phyloP scores from a whole-genome alignment of 2,329 filamentous ascomycete genomes.

The Fusarium verticillioides region DNA sequence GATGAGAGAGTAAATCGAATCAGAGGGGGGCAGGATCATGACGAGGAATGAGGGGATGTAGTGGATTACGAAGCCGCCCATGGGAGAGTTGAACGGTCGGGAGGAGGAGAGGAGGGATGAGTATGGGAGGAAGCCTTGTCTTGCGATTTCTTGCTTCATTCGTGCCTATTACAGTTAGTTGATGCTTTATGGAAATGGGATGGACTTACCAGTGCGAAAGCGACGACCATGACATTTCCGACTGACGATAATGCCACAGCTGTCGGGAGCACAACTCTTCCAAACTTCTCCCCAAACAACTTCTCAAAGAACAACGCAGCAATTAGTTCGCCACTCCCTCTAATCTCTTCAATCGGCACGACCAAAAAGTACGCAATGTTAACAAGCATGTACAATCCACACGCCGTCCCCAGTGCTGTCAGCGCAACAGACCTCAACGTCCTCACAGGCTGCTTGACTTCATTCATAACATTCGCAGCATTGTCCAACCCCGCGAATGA shows the following conservation, averaged over 20 bases:
- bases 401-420: conserved; percentile 69
- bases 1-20: conserved; percentile 77
- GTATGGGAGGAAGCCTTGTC: conserved; percentile 76
- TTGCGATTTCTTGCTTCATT: conserved; percentile 77
- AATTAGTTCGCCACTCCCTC: conserved; percentile 72
- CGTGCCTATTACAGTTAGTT: conserved; percentile 61
- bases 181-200: background rate
- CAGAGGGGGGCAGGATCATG: conserved; percentile 71
- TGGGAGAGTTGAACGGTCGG: conserved; percentile 72
- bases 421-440: conserved; percentile 72
- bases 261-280: conserved; percentile 67
- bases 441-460: conserved; percentile 74
- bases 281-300: conserved; percentile 69
- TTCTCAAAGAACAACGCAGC: conserved; percentile 74
- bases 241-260: conserved; percentile 74
- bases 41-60: conserved; percentile 75
- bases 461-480: conserved; percentile 76
- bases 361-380: conserved; percentile 73
- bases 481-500: conserved; percentile 75
- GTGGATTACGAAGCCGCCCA: conserved; percentile 75
- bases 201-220: conserved; percentile 68
- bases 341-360: conserved; percentile 74
- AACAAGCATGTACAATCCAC: conserved; percentile 72
- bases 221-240: conserved; percentile 79
- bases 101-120: conserved; percentile 70